phyloP scores from a whole-genome alignment of 352 stramenopile species.

The Pythium aristosporum region DNA sequence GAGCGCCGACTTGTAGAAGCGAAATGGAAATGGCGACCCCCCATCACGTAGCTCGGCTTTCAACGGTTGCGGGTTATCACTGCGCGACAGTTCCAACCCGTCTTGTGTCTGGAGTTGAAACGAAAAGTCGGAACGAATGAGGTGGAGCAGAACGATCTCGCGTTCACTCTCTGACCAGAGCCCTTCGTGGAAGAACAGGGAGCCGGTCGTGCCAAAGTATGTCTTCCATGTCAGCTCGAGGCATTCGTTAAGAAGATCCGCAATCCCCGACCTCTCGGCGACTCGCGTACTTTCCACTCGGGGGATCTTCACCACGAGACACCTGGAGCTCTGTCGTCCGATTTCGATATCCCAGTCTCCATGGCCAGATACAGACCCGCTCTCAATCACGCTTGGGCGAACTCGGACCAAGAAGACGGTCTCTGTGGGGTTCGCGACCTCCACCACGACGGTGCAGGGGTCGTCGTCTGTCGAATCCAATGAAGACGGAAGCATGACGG shows the following conservation, averaged over 20 bases:
- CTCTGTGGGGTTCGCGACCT: constrained; percentile 71
- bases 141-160: not conserved
- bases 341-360: constrained; percentile 29
- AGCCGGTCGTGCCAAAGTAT: constrained; percentile 27
- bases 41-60: not conserved
- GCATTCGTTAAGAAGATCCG: constrained; percentile 10
- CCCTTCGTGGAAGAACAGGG: constrained; percentile 20
- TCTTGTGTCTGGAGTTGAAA: constrained; percentile 2
- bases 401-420: constrained; percentile 61
- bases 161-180: constrained; percentile 15
- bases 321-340: constrained; percentile 24
- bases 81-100: not conserved
- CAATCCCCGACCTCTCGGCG: not conserved
- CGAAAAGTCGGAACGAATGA: constrained; percentile 9
- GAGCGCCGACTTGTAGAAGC: constrained; percentile 18
- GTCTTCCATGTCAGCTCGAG: constrained; percentile 26
- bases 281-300: not conserved
- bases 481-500: not conserved
- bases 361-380: not conserved
- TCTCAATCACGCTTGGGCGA: not conserved
- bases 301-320: constrained; percentile 21
- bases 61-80: not conserved
- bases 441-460: constrained; percentile 45
- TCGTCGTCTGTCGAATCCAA: constrained; percentile 35
- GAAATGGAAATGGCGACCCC: constrained; percentile 18